Percentiles rank a stretch among this genome's conserved stretches.
Evolutionary conservation across 2,329 filamentous ascomycete genomes (phyloP).

Genomic region (Phaeosphaeriaceae sp.): DNA sequence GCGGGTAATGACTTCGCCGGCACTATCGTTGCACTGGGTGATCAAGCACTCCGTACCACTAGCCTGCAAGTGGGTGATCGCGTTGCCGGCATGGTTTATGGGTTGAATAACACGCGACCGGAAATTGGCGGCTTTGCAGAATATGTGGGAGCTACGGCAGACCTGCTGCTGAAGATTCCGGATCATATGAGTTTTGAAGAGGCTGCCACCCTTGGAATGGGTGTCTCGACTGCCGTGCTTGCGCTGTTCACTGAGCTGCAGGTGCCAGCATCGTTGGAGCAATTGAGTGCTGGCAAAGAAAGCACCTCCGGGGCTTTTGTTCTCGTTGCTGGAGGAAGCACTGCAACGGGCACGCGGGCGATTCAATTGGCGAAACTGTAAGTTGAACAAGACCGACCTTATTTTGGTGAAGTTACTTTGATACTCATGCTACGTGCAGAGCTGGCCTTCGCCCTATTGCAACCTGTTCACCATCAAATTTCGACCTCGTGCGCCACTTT

Average conservation of each 20-base stretch:
- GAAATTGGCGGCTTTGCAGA: not conserved
- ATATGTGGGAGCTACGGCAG: not conserved
- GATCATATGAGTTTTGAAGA: not conserved
- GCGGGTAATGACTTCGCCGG: not conserved
- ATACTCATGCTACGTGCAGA: not conserved
- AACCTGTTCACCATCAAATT: slow-evolving; percentile 17
- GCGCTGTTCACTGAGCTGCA: not conserved
- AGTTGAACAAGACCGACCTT: not conserved
- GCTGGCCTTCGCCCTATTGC: slow-evolving; percentile 14
- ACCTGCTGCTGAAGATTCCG: not conserved
- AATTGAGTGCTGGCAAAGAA: not conserved
- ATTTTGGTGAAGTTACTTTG: too few species aligned
- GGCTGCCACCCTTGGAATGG: not conserved
- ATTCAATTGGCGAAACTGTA: not conserved
- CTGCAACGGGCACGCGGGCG: not conserved
- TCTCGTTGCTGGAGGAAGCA: slow-evolving; percentile 1
- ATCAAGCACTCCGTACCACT: not conserved
- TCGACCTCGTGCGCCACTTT: slow-evolving; percentile 16
- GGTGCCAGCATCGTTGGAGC: not conserved
- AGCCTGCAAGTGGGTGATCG: not conserved
- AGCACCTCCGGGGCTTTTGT: not conserved
- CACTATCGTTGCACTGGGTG: not conserved
- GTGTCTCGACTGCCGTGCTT: not conserved
- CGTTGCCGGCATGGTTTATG: not conserved
- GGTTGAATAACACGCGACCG: not conserved